Evolutionary conservation across 2,329 filamentous ascomycete species (phyloP).

Genomic region (Nemania sp.): DNA sequence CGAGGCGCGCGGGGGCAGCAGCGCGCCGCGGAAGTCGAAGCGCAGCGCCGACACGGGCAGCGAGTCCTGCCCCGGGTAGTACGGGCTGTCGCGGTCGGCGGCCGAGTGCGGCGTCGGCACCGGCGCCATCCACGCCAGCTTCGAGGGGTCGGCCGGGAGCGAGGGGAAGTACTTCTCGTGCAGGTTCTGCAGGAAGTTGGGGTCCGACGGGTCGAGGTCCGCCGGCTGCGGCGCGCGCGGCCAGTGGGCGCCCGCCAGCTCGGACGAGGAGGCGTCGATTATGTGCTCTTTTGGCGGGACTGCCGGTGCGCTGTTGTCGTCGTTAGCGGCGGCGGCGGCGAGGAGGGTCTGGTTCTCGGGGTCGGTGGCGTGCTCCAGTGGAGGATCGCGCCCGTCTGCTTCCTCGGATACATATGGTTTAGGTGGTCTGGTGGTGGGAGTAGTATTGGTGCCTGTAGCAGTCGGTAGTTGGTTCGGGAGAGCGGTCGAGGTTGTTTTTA

Average conservation of each 20-base stretch:
- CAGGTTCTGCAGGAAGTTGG: conserved; percentile 80
- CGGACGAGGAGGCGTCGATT: conserved; percentile 15
- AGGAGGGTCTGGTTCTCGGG: conserved; percentile 30
- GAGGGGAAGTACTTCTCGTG: conserved; percentile 93
- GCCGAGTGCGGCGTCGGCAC: conserved; percentile 66
- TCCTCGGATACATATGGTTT: conserved; percentile 26
- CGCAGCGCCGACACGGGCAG: conserved; percentile 79
- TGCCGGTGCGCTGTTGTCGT: conserved; percentile 24
- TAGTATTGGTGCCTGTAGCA: background rate
- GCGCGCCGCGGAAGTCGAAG: conserved; percentile 82
- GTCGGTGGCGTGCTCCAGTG: conserved; percentile 8
- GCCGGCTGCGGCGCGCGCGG: conserved; percentile 60
- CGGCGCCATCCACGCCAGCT: conserved; percentile 88
- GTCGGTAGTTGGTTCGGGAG: background rate
- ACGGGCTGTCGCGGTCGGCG: conserved; percentile 73
- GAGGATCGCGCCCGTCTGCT: conserved; percentile 5
- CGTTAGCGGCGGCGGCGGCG: conserved; percentile 28
- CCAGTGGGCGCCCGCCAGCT: conserved; percentile 58
- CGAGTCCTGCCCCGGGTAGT: conserved; percentile 75
- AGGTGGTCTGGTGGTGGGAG: conserved; percentile 9
- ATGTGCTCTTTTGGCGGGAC: conserved; percentile 27
- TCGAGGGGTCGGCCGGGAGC: conserved; percentile 80
- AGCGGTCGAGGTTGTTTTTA: conserved; percentile 4
- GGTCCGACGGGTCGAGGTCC: conserved; percentile 81
- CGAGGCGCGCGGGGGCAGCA: conserved; percentile 77